Evolutionary conservation across 31 red algal species (phyloP).

Genomic region (Odonthalia washingtoniensis): DNA sequence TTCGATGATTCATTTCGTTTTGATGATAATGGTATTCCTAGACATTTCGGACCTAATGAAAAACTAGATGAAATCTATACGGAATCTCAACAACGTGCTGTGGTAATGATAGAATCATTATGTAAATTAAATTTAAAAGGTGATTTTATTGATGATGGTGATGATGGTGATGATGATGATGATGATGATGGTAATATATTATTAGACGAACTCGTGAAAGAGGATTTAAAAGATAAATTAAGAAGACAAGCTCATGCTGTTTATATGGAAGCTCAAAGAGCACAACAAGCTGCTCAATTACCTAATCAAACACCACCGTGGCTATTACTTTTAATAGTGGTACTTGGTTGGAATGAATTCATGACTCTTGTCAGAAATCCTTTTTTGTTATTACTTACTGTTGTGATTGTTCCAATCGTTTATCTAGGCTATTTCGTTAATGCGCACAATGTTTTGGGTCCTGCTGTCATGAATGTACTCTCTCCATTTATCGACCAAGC

Average conservation of each 20-base stretch:
- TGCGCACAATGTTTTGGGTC: constrained; percentile 59
- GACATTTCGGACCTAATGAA: constrained; percentile 85
- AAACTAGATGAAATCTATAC: constrained; percentile 85
- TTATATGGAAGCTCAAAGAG: constrained; percentile 94
- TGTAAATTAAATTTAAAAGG: constrained; percentile 59
- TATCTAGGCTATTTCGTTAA: constrained; percentile 75
- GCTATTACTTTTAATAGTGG: constrained; percentile 68
- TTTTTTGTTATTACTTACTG: constrained; percentile 76
- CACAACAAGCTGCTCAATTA: constrained; percentile 91
- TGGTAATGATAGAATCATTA: constrained; percentile 70
- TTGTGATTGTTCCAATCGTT: constrained; percentile 70
- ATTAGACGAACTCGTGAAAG: constrained; percentile 35
- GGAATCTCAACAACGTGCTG: constrained; percentile 66
- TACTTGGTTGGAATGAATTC: constrained; percentile 97
- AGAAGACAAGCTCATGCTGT: constrained; percentile 74
- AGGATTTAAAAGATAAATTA: constrained; percentile 70
- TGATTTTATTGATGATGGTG: constrained; percentile 26
- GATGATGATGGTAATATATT: constrained; percentile 20
- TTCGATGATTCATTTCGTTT: constrained; percentile 98
- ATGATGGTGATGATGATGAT: constrained; percentile 2
- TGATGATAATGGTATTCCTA: constrained; percentile 89
- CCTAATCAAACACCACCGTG: constrained; percentile 80
- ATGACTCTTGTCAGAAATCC: constrained; percentile 81
- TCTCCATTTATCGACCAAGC: constrained; percentile 67
- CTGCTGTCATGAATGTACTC: constrained; percentile 60